Evolutionary conservation across 495 filamentous ascomycete species (phyloP), one percentile per base, ranked within the genome.

Genomic region (Daldinia caldariorum): DNA sequence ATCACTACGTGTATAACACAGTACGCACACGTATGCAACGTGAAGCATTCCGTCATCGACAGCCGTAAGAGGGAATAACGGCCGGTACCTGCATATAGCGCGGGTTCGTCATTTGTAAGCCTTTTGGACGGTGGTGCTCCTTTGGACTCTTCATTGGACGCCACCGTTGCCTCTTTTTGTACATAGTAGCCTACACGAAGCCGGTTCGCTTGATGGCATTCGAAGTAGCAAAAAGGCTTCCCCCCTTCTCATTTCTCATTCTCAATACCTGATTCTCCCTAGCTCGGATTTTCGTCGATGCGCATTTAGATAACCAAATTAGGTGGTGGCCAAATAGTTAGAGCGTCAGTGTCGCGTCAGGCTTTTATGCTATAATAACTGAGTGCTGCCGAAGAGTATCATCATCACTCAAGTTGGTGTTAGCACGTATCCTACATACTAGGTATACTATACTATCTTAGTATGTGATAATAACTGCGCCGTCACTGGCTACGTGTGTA

Each of bases 1-100:
- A 61, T 50, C 53, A 6, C 62, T 70, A 61, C 61, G 54, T 61
- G 49, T 56, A 58, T 60, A 47, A 32, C 31, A 66, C 62, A 41
- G 50, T 37, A 45, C 47, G 63, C 58, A 58, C 49, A 61, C 60
- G 69, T 64, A 69, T 60, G 18, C 65, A 61, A 69, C 61, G 57
- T 65, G 60, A 39, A 14, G 26, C 29, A 63, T 69, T 58, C 39
- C 70, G 70, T 73, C 70, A 73, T 73, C 54, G 58, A 71, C 45
- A 54, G 59, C 66, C 68, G 70, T 37, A 71, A 55, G 58, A 63
- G 62, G 60, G 63, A 67, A 69, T 47, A 54, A 71, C 35, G 63
- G 66, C 67, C 65, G 74, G 74, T 74, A 76, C 74, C 74, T 76
- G 74, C 74, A 76, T 76, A 63, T 22, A 56, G 58, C 43, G 47